Evolutionary conservation across 2,329 filamentous ascomycete genomes (phyloP).

Genomic region (Microsporum canis): DNA sequence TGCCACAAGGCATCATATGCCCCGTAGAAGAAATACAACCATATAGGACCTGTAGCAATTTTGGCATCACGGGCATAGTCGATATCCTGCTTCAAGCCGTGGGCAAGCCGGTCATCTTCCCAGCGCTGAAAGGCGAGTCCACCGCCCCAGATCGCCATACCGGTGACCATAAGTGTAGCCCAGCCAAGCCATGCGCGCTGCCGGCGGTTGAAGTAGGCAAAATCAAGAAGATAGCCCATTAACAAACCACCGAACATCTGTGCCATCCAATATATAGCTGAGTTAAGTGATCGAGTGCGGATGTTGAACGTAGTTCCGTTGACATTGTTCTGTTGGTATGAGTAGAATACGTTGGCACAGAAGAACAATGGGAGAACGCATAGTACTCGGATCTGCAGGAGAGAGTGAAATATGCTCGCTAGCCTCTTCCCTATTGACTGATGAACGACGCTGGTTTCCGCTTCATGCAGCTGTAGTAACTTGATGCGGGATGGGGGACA

Average conservation of each 20-base stretch:
- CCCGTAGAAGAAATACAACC: slow-evolving; percentile 61
- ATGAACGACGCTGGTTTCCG: slow-evolving; percentile 30
- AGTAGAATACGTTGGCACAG: slow-evolving; percentile 46
- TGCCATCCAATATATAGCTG: slow-evolving; percentile 45
- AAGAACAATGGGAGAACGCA: slow-evolving; percentile 46
- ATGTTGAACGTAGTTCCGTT: slow-evolving; percentile 46
- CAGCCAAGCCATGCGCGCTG: slow-evolving; percentile 40
- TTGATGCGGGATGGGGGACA: slow-evolving; percentile 38
- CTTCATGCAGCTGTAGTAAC: slow-evolving; percentile 30
- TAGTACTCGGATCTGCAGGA: slow-evolving; percentile 37
- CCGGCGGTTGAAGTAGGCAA: slow-evolving; percentile 29
- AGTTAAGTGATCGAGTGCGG: slow-evolving; percentile 45
- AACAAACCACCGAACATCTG: slow-evolving; percentile 45
- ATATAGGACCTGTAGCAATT: slow-evolving; percentile 51
- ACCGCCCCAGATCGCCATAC: slow-evolving; percentile 46
- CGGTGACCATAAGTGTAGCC: slow-evolving; percentile 37
- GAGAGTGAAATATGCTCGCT: slow-evolving; percentile 27
- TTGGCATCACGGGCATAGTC: slow-evolving; percentile 37
- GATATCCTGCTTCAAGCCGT: slow-evolving; percentile 35
- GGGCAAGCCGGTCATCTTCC: slow-evolving; percentile 36
- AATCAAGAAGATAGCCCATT: slow-evolving; percentile 34
- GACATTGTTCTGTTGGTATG: slow-evolving; percentile 46
- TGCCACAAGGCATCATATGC: slow-evolving; percentile 59
- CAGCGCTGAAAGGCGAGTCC: slow-evolving; percentile 56
- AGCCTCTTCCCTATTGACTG: slow-evolving; percentile 23